A percentile compares a stretch with the other conserved stretches of the same genome.
Conservation (phyloP, 139 green algal species). For the Chlorella sp. region DNA sequence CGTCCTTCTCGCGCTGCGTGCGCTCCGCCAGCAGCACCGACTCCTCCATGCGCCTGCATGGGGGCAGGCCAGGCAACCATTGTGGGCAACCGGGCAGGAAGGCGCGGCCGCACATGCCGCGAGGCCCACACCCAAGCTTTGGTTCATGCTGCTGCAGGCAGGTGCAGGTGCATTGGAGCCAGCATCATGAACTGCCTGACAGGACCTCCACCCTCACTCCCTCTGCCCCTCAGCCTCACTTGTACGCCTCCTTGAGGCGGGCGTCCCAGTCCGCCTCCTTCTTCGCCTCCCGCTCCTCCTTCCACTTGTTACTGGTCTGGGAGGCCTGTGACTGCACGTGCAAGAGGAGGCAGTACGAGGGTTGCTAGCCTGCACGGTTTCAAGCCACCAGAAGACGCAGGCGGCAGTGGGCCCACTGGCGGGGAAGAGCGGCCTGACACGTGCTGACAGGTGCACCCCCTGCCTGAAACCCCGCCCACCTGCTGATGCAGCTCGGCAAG, state of each 20-base stretch:
- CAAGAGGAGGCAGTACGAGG: too few relatives aligned
- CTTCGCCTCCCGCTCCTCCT: slow-evolving; percentile 41
- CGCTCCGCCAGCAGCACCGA: slow-evolving; percentile 39
- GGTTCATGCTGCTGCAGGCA: too few relatives aligned
- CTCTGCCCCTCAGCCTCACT: background rate
- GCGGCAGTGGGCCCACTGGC: too few relatives aligned
- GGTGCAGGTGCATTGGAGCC: too few relatives aligned
- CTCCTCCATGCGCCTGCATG: slow-evolving; percentile 32
- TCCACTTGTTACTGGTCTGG: slow-evolving; percentile 6
- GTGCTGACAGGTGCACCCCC: too few relatives aligned
- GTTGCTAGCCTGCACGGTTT: too few relatives aligned
- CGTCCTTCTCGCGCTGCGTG: slow-evolving; percentile 34
- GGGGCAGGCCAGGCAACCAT: background rate
- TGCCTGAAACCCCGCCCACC: background rate
- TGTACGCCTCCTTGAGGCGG: slow-evolving; percentile 31
- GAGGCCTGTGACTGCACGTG: background rate
- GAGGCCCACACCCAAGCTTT: background rate
- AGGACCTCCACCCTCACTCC: background rate
- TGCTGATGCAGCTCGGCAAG: background rate
- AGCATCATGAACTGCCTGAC: background rate
- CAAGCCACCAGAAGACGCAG: too few relatives aligned
- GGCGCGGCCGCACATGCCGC: background rate
- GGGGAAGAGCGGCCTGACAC: too few relatives aligned
- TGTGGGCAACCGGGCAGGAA: too few relatives aligned
- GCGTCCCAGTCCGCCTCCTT: slow-evolving; percentile 41